phyloP scores from a whole-genome alignment of 169 alveolate species.

The Cryptosporidium canis region DNA sequence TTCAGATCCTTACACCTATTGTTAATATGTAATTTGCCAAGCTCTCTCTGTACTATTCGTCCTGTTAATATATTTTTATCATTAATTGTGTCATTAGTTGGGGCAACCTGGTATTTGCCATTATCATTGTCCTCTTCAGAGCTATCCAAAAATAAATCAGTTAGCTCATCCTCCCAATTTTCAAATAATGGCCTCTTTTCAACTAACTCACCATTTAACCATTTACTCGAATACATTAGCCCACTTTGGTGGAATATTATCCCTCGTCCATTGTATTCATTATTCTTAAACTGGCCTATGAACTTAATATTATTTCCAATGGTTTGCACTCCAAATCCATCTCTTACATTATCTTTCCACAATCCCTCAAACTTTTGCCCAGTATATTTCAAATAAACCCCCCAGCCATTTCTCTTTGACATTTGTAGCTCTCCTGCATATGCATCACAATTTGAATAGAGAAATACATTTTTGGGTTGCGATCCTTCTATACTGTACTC shows the following conservation, averaged over 20 bases:
- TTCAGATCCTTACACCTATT: neutral
- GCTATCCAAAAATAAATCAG: neutral
- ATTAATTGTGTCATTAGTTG: neutral
- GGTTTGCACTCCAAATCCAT: slow-evolving; percentile 77
- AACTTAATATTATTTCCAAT: slow-evolving; percentile 72
- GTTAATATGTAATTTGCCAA: neutral
- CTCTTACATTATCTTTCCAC: slow-evolving; percentile 75
- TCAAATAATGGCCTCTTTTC: slow-evolving; percentile 72
- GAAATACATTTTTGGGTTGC: neutral
- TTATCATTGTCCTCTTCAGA: neutral
- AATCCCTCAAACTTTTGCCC: slow-evolving; percentile 80
- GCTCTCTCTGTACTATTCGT: neutral
- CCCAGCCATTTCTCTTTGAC: slow-evolving; percentile 79
- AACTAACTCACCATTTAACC: slow-evolving; percentile 73
- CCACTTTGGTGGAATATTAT: slow-evolving; percentile 77
- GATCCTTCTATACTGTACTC: neutral
- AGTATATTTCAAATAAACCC: slow-evolving; percentile 74
- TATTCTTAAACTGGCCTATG: slow-evolving; percentile 72
- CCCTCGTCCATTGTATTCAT: slow-evolving; percentile 75
- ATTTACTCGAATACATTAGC: slow-evolving; percentile 76
- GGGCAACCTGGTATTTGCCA: neutral
- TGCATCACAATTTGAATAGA: slow-evolving; percentile 73
- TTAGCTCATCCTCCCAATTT: slow-evolving; percentile 46
- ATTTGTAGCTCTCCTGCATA: slow-evolving; percentile 74
- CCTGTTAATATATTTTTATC: neutral